Percentiles rank a stretch among this genome's conserved stretches.
These are phyloP conservation scores for Colletotrichum sp. DNA, from an alignment of 2,329 filamentous ascomycete species.

Conservation along the genomic window DNA sequence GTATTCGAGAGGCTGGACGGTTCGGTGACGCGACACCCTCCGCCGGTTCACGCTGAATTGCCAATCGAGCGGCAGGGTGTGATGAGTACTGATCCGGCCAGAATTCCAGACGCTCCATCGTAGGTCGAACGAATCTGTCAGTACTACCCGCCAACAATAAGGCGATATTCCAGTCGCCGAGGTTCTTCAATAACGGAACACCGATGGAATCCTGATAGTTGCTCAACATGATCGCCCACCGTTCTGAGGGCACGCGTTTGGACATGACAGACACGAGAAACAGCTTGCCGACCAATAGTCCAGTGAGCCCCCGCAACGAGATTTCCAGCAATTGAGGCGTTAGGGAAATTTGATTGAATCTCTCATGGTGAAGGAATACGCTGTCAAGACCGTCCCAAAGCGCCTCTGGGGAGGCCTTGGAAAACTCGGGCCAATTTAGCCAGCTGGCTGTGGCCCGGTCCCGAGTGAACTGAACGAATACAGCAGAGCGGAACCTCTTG, in stretches of 20 bases:
- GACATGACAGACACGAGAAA: background rate
- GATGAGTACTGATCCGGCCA: background rate
- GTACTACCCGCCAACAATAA: too few relatives aligned
- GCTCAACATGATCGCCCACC: background rate
- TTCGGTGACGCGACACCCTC: background rate
- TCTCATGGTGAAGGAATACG: background rate
- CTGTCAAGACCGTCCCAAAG: background rate
- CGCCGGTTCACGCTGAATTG: background rate
- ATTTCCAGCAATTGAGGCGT: background rate
- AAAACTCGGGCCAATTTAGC: too few relatives aligned
- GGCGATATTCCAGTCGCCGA: background rate
- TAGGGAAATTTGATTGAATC: background rate
- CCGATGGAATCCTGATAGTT: background rate
- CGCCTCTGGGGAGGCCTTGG: background rate
- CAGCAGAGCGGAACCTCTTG: background rate
- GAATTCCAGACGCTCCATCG: background rate
- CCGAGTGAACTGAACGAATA: background rate
- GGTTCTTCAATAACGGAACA: background rate
- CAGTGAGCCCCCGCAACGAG: background rate
- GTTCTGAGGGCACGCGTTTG: background rate
- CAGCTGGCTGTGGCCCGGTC: too few relatives aligned
- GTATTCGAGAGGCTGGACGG: background rate
- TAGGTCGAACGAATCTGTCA: background rate
- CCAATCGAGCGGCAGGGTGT: background rate
- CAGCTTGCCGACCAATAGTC: background rate